phyloP scores from a whole-genome alignment of 257 asterid species.

The Primulina tabacum region DNA sequence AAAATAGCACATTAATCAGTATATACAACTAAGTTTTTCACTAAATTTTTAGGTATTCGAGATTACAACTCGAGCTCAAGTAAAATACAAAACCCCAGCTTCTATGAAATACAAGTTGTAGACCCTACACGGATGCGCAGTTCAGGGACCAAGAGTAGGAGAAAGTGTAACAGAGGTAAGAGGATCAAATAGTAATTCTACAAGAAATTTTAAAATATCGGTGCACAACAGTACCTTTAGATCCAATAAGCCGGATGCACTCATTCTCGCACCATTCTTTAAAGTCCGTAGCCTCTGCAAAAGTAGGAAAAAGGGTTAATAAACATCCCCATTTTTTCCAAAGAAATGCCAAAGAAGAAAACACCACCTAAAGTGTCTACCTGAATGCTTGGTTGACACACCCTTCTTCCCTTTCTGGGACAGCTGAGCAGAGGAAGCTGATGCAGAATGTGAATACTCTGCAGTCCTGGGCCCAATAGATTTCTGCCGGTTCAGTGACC shows the following conservation, averaged over 20 bases:
- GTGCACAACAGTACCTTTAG: constrained; percentile 59
- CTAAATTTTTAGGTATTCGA: background rate
- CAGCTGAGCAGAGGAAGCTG: constrained; percentile 46
- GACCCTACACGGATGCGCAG: background rate
- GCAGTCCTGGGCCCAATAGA: constrained; percentile 44
- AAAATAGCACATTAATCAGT: constrained; percentile 8
- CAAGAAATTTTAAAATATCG: background rate
- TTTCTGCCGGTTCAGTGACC: constrained; percentile 56
- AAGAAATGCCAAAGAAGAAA: background rate
- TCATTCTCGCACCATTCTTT: constrained; percentile 97
- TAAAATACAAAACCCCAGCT: no score
- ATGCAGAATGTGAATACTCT: constrained; percentile 42
- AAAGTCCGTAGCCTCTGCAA: constrained; percentile 88
- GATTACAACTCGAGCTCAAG: background rate
- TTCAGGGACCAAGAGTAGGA: background rate
- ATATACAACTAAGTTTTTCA: background rate
- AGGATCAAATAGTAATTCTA: background rate
- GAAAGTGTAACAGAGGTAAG: background rate
- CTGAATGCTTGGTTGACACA: constrained; percentile 58
- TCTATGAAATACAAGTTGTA: no score
- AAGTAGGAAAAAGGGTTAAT: constrained; percentile 6
- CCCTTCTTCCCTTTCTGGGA: constrained; percentile 61
- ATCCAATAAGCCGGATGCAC: constrained; percentile 74
- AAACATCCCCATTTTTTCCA: background rate
- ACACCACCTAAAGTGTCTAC: constrained; percentile 29